Evolutionary conservation across 2,329 filamentous ascomycete genomes (phyloP).

Genomic region (Lachnellula subtilissima): DNA sequence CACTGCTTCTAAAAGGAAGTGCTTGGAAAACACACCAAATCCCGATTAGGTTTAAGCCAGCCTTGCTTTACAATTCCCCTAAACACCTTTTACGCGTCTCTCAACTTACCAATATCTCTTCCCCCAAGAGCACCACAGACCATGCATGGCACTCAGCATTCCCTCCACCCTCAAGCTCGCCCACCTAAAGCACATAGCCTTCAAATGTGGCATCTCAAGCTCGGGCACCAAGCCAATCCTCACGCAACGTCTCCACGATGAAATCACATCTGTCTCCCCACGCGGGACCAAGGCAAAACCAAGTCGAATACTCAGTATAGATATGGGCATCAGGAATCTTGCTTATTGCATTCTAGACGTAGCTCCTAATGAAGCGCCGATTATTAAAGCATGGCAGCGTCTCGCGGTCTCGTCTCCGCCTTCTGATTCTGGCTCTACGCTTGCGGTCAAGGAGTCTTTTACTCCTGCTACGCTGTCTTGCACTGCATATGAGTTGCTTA

Average conservation of each 20-base stretch:
- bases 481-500: constrained; percentile 51
- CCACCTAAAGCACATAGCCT: constrained; percentile 55
- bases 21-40: too few species aligned
- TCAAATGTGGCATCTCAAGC: constrained; percentile 53
- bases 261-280: constrained; percentile 26
- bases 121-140: neutral
- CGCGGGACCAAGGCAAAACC: constrained; percentile 15
- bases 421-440: neutral
- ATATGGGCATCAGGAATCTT: constrained; percentile 80
- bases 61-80: neutral
- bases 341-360: constrained; percentile 61
- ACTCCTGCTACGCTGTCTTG: constrained; percentile 48
- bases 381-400: constrained; percentile 33
- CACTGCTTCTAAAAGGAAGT: too few species aligned
- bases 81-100: neutral
- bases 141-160: constrained; percentile 30
- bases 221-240: constrained; percentile 57
- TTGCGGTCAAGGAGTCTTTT: constrained; percentile 40
- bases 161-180: constrained; percentile 41
- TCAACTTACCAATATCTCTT: neutral
- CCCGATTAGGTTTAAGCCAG: neutral
- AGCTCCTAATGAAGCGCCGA: constrained; percentile 20
- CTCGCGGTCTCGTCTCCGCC: constrained; percentile 19
- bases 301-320: constrained; percentile 64
- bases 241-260: constrained; percentile 43